phyloP scores from a whole-genome alignment of 2,329 filamentous ascomycete species.

The Penicillium sp. region DNA sequence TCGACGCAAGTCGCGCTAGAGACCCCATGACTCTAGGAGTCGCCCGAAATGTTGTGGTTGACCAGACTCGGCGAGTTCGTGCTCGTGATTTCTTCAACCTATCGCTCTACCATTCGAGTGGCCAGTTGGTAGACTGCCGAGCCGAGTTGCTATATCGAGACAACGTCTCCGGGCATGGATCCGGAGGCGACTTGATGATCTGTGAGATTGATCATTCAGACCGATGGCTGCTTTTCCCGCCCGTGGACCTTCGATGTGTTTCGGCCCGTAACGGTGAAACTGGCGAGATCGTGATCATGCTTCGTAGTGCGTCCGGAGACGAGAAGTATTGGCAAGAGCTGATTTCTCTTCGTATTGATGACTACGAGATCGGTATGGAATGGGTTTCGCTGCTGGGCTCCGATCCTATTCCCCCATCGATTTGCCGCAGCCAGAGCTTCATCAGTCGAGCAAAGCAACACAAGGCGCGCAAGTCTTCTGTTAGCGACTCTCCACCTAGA shows the following conservation, averaged over 20 bases:
- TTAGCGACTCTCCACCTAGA: conserved; percentile 22
- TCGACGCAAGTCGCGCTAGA: conserved; percentile 77
- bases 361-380: conserved; percentile 75
- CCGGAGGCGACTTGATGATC: conserved; percentile 82
- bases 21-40: conserved; percentile 76
- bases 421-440: conserved; percentile 57
- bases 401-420: conserved; percentile 60
- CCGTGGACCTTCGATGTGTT: conserved; percentile 69
- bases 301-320: conserved; percentile 65
- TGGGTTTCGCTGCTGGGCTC: conserved; percentile 86
- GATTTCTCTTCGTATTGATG: conserved; percentile 72
- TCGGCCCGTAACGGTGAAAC: conserved; percentile 80
- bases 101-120: conserved; percentile 81
- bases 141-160: conserved; percentile 86
- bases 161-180: conserved; percentile 65
- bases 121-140: conserved; percentile 84
- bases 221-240: conserved; percentile 88
- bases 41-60: conserved; percentile 68
- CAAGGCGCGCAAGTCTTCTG: conserved; percentile 27
- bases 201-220: conserved; percentile 80
- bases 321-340: conserved; percentile 78
- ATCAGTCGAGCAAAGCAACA: conserved; percentile 43
- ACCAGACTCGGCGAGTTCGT: conserved; percentile 76
- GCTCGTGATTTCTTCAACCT: conserved; percentile 90
- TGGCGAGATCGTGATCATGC: conserved; percentile 80